Evolutionary conservation across 179 eudicot genomes (phyloP).

Genomic region (Vitellaria paradoxa): DNA sequence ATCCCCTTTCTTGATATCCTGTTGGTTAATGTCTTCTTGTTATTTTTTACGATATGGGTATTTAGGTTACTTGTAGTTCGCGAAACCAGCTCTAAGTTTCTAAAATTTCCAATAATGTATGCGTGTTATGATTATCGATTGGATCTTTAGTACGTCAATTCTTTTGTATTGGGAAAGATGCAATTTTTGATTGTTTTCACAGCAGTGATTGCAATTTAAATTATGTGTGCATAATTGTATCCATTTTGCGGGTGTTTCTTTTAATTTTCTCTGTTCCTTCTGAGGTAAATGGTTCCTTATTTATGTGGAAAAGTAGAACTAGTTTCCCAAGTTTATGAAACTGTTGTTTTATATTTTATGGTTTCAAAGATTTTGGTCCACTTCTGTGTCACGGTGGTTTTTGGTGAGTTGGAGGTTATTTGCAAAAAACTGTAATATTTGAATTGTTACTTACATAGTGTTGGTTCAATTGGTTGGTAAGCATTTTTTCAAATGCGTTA

Average conservation of each 20-base stretch:
- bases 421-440: background rate
- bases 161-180: background rate
- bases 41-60: background rate
- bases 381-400: background rate
- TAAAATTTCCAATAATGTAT: background rate
- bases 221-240: background rate
- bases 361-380: background rate
- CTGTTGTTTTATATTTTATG: background rate
- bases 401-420: conserved; percentile 8
- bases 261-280: background rate
- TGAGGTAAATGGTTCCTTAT: background rate
- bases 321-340: background rate
- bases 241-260: background rate
- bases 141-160: background rate
- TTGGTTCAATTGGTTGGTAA: conserved; percentile 4
- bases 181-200: background rate
- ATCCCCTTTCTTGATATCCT: background rate
- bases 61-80: conserved; percentile 10
- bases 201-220: background rate
- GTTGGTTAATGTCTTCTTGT: background rate
- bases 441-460: background rate
- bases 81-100: background rate
- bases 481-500: background rate
- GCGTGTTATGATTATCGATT: background rate
- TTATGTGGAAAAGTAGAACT: background rate